Evolutionary conservation across 805 yeast genomes (phyloP).

Genomic region (Suhomyces emberorum): DNA sequence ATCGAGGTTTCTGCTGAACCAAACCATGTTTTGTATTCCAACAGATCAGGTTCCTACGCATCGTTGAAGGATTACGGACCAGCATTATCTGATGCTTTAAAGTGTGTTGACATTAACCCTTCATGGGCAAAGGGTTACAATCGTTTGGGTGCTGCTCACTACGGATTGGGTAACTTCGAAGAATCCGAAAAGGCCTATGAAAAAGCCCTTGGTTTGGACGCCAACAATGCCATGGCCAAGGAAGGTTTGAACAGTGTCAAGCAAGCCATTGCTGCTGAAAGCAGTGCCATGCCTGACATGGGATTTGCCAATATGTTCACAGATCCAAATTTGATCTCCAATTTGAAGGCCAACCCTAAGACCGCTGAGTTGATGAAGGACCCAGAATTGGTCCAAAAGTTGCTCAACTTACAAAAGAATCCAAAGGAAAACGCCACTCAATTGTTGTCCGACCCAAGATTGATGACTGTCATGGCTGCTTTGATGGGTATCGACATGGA

Average conservation of each 20-base stretch:
- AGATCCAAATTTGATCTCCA: constrained; percentile 75
- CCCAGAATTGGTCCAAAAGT: constrained; percentile 74
- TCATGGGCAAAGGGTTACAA: constrained; percentile 95
- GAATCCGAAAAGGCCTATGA: constrained; percentile 70
- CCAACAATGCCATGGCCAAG: constrained; percentile 80
- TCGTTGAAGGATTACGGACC: constrained; percentile 68
- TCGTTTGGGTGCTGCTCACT: constrained; percentile 89
- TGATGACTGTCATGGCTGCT: constrained; percentile 85
- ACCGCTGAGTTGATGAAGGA: constrained; percentile 85
- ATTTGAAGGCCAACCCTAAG: constrained; percentile 78
- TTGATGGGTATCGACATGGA: constrained; percentile 78
- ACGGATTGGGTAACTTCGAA: constrained; percentile 78
- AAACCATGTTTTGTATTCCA: constrained; percentile 89
- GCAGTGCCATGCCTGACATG: constrained; percentile 60
- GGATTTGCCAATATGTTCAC: constrained; percentile 76
- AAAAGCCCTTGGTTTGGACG: constrained; percentile 78
- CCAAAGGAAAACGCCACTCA: constrained; percentile 73
- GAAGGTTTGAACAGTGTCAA: constrained; percentile 74
- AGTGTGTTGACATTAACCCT: constrained; percentile 76
- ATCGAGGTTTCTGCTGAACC: constrained; percentile 79
- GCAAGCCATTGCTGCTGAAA: constrained; percentile 52
- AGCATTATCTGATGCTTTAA: constrained; percentile 83
- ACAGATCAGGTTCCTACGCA: constrained; percentile 89
- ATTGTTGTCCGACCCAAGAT: constrained; percentile 74
- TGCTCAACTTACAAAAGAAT: constrained; percentile 56